A percentile compares a stretch with the other conserved stretches of the same genome.
These are phyloP conservation scores for Kuraishia capsulata DNA, from an alignment of 805 yeast species.

Conservation along the genomic window DNA sequence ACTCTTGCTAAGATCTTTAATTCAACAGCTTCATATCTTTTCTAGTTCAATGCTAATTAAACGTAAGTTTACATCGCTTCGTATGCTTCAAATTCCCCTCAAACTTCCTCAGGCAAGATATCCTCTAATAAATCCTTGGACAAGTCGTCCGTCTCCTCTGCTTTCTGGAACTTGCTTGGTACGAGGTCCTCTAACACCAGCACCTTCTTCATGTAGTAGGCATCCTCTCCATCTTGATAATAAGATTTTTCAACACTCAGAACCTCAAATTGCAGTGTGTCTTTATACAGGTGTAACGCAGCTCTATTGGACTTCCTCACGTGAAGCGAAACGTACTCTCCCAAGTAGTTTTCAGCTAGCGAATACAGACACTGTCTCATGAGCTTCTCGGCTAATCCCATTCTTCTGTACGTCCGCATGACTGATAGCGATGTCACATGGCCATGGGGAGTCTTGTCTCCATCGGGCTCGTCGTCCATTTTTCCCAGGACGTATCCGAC, in stretches of 20 bases:
- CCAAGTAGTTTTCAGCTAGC: constrained; percentile 71
- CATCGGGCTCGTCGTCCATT: constrained; percentile 90
- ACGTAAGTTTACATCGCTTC: background rate
- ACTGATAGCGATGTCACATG: constrained; percentile 92
- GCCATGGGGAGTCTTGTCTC: constrained; percentile 70
- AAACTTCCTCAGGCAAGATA: background rate
- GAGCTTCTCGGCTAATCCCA: constrained; percentile 88
- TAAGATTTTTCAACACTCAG: constrained; percentile 77
- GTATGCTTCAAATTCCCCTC: no score
- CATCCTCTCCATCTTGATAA: constrained; percentile 97
- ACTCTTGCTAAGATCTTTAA: background rate
- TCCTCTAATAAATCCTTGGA: constrained; percentile 32
- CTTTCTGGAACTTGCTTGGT: constrained; percentile 38
- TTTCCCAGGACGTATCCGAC: constrained; percentile 96
- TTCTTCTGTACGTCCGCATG: constrained; percentile 89
- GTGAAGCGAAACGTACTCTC: constrained; percentile 81
- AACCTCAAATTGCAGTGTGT: constrained; percentile 77
- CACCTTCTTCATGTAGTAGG: constrained; percentile 83
- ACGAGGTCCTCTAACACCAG: constrained; percentile 51
- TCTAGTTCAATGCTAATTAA: background rate
- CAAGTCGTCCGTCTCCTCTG: constrained; percentile 47
- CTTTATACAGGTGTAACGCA: constrained; percentile 84
- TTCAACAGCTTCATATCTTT: background rate
- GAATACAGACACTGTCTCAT: constrained; percentile 78
- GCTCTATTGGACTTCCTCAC: constrained; percentile 92